phyloP scores from a whole-genome alignment of 2,329 filamentous ascomycete species.

The Chrysoporthe puriensis region DNA sequence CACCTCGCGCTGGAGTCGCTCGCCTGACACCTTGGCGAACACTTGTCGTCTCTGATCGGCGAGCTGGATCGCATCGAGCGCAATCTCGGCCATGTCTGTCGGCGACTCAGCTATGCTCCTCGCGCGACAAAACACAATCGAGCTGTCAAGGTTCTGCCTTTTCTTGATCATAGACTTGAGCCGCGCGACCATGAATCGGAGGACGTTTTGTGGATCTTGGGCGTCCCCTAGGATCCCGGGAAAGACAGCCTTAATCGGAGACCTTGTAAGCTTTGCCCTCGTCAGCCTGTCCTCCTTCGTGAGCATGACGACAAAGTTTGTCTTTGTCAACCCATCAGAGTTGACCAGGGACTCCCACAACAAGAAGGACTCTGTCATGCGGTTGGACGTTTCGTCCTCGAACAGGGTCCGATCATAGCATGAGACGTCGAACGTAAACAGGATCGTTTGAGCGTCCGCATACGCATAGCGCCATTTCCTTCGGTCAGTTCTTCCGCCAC shows the following conservation, averaged over 20 bases:
- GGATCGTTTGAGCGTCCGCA: neutral
- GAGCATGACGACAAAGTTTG: slow-evolving; percentile 11
- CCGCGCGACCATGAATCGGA: neutral
- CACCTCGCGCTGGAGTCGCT: too few relatives aligned
- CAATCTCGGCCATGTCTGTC: neutral
- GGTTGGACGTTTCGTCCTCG: neutral
- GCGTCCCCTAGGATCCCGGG: neutral
- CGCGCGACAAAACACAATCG: neutral
- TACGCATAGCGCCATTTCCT: neutral
- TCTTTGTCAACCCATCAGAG: neutral
- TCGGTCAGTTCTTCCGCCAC: neutral
- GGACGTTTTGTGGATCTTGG: neutral
- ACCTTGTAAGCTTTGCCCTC: neutral
- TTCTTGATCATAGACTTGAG: neutral
- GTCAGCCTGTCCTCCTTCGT: slow-evolving; percentile 4
- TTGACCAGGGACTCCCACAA: neutral
- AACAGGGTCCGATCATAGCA: neutral
- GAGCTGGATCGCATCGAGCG: neutral
- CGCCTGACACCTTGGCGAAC: too few relatives aligned
- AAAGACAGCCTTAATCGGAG: neutral
- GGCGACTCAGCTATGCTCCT: neutral
- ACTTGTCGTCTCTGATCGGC: too few relatives aligned
- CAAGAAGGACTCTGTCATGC: neutral
- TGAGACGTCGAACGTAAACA: slow-evolving; percentile 8
- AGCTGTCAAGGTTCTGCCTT: neutral